Percentiles rank a stretch among this genome's conserved stretches.
Evolutionary conservation across 345 rosid species (phyloP).

Genomic region (Linum usitatissimum): DNA sequence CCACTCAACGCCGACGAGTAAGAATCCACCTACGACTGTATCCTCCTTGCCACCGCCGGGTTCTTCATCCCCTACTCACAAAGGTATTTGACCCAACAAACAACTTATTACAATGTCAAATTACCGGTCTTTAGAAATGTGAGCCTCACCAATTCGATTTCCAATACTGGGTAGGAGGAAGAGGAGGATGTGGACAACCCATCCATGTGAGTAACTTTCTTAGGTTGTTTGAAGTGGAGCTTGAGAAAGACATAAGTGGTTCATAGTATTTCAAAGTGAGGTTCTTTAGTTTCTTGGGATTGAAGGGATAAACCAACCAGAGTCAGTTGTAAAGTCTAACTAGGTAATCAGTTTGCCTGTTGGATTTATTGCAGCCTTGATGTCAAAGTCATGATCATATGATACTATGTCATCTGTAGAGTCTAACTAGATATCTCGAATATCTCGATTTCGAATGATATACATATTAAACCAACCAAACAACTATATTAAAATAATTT

Average conservation of each 20-base stretch:
- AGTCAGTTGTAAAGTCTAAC: not conserved
- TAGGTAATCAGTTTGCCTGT: not conserved
- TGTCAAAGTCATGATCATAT: no score
- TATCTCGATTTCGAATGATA: no score
- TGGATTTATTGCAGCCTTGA: not conserved
- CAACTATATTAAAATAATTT: no score
- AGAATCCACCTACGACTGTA: no score
- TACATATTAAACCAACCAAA: no score
- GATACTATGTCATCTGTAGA: no score
- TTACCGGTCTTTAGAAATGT: not conserved
- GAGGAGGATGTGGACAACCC: conserved; percentile 8
- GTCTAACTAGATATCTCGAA: no score
- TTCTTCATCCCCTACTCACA: not conserved
- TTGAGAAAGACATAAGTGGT: conserved; percentile 33
- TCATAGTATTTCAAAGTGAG: not conserved
- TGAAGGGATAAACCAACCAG: conserved; percentile 18
- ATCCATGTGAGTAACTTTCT: conserved; percentile 66
- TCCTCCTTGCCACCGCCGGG: not conserved
- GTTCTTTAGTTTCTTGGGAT: conserved; percentile 16
- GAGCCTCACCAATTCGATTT: not conserved
- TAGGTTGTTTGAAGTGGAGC: conserved; percentile 77
- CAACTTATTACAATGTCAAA: not conserved
- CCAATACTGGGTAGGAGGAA: not conserved
- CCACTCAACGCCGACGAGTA: no score
- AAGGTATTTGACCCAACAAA: not conserved